Conservation (phyloP, 805 yeast genomes). For the Lipomyces mesembrius region DNA sequence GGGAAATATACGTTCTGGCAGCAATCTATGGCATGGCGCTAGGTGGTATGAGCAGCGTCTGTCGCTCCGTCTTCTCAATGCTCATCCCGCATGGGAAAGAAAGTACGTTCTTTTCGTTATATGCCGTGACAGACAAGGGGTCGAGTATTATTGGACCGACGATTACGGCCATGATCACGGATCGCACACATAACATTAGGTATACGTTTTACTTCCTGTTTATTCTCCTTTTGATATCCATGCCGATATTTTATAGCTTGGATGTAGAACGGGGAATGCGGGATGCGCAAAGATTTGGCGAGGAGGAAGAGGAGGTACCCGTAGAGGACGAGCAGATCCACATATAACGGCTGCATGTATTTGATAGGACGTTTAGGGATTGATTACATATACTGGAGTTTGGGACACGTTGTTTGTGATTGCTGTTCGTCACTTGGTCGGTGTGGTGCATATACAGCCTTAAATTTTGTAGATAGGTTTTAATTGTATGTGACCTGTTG, state of each 20-base stretch:
- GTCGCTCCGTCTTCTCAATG: slow-evolving; percentile 69
- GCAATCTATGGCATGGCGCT: slow-evolving; percentile 76
- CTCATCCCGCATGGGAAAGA: slow-evolving; percentile 78
- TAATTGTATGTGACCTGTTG: neutral
- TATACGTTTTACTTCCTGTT: slow-evolving; percentile 71
- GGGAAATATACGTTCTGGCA: slow-evolving; percentile 71
- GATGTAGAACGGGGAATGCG: slow-evolving; percentile 65
- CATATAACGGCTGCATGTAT: neutral
- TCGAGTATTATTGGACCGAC: slow-evolving; percentile 76
- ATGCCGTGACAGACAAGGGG: slow-evolving; percentile 80
- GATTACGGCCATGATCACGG: slow-evolving; percentile 72
- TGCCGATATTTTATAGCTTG: slow-evolving; percentile 60
- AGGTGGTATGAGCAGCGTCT: slow-evolving; percentile 73
- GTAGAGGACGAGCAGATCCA: neutral
- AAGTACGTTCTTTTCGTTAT: slow-evolving; percentile 73
- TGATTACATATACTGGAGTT: neutral
- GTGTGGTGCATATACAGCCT: neutral
- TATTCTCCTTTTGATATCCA: slow-evolving; percentile 56
- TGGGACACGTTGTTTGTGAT: neutral
- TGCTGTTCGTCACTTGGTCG: neutral
- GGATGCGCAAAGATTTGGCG: slow-evolving; percentile 56
- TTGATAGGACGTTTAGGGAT: neutral
- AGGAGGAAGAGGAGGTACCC: slow-evolving; percentile 39
- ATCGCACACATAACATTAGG: slow-evolving; percentile 72
- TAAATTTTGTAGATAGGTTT: neutral